Base-by-base conservation (phyloP, 169 alveolate species). In the Cryptosporidium bovis region DNA sequence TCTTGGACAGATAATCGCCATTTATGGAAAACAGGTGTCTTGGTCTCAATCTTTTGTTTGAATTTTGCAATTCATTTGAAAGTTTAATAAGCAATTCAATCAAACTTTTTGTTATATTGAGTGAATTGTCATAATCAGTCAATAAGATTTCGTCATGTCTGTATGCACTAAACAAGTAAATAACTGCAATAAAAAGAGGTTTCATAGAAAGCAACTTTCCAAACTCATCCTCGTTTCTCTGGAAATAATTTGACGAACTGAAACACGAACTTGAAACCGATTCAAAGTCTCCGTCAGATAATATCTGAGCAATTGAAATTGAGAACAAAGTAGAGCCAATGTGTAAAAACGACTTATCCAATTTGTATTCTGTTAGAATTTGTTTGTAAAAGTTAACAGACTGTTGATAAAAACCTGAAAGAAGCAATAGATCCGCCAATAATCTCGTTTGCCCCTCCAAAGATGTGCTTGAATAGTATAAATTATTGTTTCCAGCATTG, bases 371-470 rank as follows among this genome's bases (percentile, higher is more conserved):
- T 3, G 87, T 58, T 10, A 77, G 18, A 18, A 77, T 48, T 40
- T 77, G 87, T 50, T 77, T 77, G 27, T 77, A 77, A 34, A 48
- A 77, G n/a, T 77, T 71, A 29, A 56, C 48, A 55, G 87, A 56
- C 33, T 56, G 71, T 27, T 68, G 64, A n/a, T 60, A 77, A 29
- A 60, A 18, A 8, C 87, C 87, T 1, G 71, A 60, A 8, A 77
- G 1, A 20, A 77, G 55, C 58, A 68, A 58, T 2, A 77, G 71
- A 77, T 77, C 87, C 15, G 77, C 87, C 18, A 62, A 44, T 24
- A 77, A 16, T 56, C 87, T 56, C 15, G 87, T 77, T 51, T 77
- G 87, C 0, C 87, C 87, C 36, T 77, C 87, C 8, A 77, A 16
- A 29, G 87, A 40, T 6, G 64, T 53, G 12, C 64, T 34, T 27